Conservation (phyloP, 2,329 filamentous ascomycete species). For the Ramularia endophylla region DNA sequence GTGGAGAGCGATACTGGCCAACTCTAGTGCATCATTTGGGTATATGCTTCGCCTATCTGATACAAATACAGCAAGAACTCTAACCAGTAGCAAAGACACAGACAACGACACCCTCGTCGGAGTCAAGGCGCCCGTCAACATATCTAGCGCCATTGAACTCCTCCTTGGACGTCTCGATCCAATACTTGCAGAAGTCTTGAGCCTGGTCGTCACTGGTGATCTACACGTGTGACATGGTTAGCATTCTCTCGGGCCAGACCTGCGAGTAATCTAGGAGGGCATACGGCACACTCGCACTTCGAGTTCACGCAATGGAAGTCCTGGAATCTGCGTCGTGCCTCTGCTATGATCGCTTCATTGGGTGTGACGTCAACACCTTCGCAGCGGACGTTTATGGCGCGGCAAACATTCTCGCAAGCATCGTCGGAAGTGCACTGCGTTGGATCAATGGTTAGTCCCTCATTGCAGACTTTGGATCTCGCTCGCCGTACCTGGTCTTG, state of each 20-base stretch:
- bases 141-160: slow-evolving; percentile 12
- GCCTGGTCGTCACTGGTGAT: slow-evolving; percentile 7
- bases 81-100: slow-evolving; percentile 11
- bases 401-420: slow-evolving; percentile 10
- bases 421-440: slow-evolving; percentile 12
- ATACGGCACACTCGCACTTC: slow-evolving; percentile 8
- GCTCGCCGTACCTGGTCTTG: slow-evolving; percentile 3
- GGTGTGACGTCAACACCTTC: slow-evolving; percentile 10
- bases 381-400: not conserved
- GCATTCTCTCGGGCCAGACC: too few species aligned
- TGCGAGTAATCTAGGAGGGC: too few species aligned
- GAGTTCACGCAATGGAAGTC: slow-evolving; percentile 8
- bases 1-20: too few species aligned
- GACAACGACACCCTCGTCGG: slow-evolving; percentile 11
- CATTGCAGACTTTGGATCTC: not conserved
- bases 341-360: slow-evolving; percentile 9
- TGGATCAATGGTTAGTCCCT: not conserved
- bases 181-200: slow-evolving; percentile 7
- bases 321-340: slow-evolving; percentile 10
- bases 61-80: not conserved
- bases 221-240: not conserved
- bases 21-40: too few species aligned
- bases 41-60: too few species aligned
- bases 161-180: slow-evolving; percentile 11
- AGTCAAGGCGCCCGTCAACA: slow-evolving; percentile 13